These are phyloP conservation scores for Puccinia coronata DNA, from an alignment of 1,284 basidiomycete genomes.

Conservation along the genomic window DNA sequence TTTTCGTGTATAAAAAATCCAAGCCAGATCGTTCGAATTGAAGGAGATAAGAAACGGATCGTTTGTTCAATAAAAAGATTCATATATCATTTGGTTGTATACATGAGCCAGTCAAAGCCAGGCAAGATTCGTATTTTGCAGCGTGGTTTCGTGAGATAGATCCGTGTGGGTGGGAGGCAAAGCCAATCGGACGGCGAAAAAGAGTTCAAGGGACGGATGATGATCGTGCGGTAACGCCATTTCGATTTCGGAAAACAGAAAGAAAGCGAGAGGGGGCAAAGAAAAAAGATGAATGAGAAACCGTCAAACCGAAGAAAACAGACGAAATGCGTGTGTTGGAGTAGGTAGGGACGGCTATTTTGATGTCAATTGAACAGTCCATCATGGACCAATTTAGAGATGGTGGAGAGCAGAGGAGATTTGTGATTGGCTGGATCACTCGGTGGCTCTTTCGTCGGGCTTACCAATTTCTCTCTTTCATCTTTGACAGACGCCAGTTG, in stretches of 20 bases:
- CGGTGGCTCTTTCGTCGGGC: neutral
- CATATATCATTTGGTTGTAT: neutral
- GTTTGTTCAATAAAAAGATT: neutral
- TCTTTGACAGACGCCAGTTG: slow-evolving; percentile 41
- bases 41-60: neutral
- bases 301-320: slow-evolving; percentile 8
- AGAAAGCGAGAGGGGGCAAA: neutral
- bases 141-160: neutral
- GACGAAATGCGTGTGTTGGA: neutral
- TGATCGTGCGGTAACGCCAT: neutral
- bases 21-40: neutral
- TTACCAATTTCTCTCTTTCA: slow-evolving; percentile 46
- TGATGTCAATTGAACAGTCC: slow-evolving; percentile 2
- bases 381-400: slow-evolving; percentile 17
- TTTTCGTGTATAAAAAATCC: neutral
- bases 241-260: neutral
- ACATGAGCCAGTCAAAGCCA: neutral
- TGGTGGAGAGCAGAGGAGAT: slow-evolving; percentile 6
- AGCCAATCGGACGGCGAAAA: neutral
- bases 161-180: neutral
- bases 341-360: neutral
- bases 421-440: neutral
- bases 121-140: neutral
- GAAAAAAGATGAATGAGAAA: slow-evolving; percentile 21
- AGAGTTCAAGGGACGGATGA: neutral